Conservation (phyloP, 768 basidiomycete species). For the Hericium erinaceus region DNA sequence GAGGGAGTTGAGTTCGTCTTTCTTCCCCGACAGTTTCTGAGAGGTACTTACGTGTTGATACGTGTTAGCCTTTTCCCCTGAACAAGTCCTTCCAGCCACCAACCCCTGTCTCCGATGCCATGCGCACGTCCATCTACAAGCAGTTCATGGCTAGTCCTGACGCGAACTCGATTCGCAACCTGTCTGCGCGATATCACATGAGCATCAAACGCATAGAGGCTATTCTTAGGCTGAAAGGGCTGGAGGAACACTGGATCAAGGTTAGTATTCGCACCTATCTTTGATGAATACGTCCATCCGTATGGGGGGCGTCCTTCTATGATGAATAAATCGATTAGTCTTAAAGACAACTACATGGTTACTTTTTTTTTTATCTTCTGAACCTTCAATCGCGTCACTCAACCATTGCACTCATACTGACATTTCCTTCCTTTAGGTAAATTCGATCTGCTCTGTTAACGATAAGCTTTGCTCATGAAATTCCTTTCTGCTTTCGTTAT, state of each 20-base stretch:
- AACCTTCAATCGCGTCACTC: slow-evolving; percentile 14
- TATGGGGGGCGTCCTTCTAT: slow-evolving; percentile 27
- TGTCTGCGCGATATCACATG: slow-evolving; percentile 55
- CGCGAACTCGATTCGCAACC: slow-evolving; percentile 43
- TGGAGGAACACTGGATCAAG: slow-evolving; percentile 66
- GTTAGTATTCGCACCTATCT: slow-evolving; percentile 31
- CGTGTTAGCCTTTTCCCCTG: slow-evolving; percentile 69
- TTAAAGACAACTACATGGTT: slow-evolving; percentile 80
- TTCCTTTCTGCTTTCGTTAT: neutral
- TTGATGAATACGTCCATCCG: slow-evolving; percentile 9
- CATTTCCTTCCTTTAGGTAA: slow-evolving; percentile 15
- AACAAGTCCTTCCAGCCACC: slow-evolving; percentile 81
- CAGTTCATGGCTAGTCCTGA: slow-evolving; percentile 52
- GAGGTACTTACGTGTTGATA: slow-evolving; percentile 1
- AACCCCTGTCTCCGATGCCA: slow-evolving; percentile 56
- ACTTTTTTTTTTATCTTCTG: slow-evolving; percentile 36
- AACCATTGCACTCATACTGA: slow-evolving; percentile 17
- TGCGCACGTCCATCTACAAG: slow-evolving; percentile 49
- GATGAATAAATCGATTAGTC: slow-evolving; percentile 86
- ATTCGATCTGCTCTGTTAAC: neutral
- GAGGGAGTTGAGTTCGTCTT: slow-evolving; percentile 40
- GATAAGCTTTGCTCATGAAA: neutral
- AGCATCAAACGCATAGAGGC: slow-evolving; percentile 78
- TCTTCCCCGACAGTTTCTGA: neutral
- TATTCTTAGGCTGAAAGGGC: slow-evolving; percentile 70